These are phyloP conservation scores for Lecanoromycetidae sp. DNA, from an alignment of 2,329 filamentous ascomycete genomes.

Conservation along the genomic window DNA sequence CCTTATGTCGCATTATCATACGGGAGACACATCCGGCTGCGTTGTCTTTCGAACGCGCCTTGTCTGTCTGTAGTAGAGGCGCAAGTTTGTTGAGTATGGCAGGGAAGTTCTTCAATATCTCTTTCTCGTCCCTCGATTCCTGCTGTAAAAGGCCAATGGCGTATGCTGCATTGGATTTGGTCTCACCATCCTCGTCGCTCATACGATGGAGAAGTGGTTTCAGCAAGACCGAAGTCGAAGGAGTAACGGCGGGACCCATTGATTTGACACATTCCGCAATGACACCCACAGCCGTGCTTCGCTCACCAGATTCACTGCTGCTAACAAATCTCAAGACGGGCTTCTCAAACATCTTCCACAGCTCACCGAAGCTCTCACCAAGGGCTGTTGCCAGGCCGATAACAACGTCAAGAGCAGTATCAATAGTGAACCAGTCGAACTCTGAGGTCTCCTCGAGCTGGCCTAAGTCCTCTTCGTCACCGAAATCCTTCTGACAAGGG, in stretches of 20 bases:
- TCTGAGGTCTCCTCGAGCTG: constrained; percentile 66
- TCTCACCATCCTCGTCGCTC: constrained; percentile 77
- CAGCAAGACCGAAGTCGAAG: constrained; percentile 64
- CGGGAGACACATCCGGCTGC: constrained; percentile 81
- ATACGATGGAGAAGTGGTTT: constrained; percentile 76
- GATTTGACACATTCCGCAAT: constrained; percentile 82
- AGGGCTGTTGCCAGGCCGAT: constrained; percentile 74
- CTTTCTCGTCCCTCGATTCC: constrained; percentile 62
- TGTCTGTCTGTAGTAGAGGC: constrained; percentile 63
- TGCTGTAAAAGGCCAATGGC: constrained; percentile 75
- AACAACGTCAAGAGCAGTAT: constrained; percentile 84
- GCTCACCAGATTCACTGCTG: constrained; percentile 75
- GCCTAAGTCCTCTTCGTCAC: constrained; percentile 48
- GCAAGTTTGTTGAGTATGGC: constrained; percentile 77
- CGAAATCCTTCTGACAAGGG: constrained; percentile 82
- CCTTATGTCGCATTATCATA: constrained; percentile 83
- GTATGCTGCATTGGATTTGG: constrained; percentile 91
- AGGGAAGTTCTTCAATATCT: constrained; percentile 62
- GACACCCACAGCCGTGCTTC: constrained; percentile 79
- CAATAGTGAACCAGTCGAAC: constrained; percentile 94
- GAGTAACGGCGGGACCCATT: constrained; percentile 70
- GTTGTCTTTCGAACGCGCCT: constrained; percentile 81
- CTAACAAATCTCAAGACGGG: constrained; percentile 77
- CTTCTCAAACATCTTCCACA: constrained; percentile 96
- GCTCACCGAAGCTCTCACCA: constrained; percentile 65